Evolutionary conservation across 345 rosid genomes (phyloP).

Genomic region (Psidium guajava): DNA sequence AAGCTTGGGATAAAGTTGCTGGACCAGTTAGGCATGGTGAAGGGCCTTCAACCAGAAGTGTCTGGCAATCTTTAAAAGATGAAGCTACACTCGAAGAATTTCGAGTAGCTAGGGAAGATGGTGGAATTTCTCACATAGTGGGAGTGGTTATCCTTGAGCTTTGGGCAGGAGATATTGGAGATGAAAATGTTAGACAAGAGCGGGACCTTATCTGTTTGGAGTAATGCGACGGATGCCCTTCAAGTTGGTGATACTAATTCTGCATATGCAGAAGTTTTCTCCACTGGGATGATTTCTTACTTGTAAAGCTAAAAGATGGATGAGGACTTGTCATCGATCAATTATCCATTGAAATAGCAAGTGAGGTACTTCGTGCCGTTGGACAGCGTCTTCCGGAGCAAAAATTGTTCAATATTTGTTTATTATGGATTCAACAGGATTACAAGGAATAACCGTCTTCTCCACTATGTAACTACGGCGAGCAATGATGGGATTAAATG

Average conservation of each 20-base stretch:
- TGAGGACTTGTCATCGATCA: constrained; percentile 87
- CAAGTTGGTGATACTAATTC: constrained; percentile 83
- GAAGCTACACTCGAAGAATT: constrained; percentile 99
- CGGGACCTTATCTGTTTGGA: constrained; percentile 89
- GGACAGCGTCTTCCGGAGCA: constrained; percentile 73
- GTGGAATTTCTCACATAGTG: constrained; percentile 43
- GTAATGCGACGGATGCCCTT: constrained; percentile 84
- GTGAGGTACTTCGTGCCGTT: constrained; percentile 61
- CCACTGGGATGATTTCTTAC: constrained; percentile 70
- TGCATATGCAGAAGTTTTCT: constrained; percentile 74
- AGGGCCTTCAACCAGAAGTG: constrained; percentile 99
- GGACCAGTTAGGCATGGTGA: constrained; percentile 79
- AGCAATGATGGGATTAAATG: too few species aligned
- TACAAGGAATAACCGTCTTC: too few species aligned
- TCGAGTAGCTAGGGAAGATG: constrained; percentile 95
- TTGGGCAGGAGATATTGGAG: constrained; percentile 73
- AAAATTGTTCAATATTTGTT: constrained; percentile 65
- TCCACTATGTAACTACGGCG: too few species aligned
- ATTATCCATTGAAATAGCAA: constrained; percentile 69
- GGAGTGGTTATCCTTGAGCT: constrained; percentile 63
- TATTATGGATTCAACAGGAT: constrained; percentile 42
- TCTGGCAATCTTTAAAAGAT: constrained; percentile 98
- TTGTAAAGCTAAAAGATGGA: constrained; percentile 81
- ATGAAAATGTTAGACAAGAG: constrained; percentile 56
- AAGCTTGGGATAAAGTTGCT: constrained; percentile 74